These are phyloP conservation scores for Termitomyces heimii DNA, from an alignment of 768 basidiomycete species.

Conservation along the genomic window DNA sequence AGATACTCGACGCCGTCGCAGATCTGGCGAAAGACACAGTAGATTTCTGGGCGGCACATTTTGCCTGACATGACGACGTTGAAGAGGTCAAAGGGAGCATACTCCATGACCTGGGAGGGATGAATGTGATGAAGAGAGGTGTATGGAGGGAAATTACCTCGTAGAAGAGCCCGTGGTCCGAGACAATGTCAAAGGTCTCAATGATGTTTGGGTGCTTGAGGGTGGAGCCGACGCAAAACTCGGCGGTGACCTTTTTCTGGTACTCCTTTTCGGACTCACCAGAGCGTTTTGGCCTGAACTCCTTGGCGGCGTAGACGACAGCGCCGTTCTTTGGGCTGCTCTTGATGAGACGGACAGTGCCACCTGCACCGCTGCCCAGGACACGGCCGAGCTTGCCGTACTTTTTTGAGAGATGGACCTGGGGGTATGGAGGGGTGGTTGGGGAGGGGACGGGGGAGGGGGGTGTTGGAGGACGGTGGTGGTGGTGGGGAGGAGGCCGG, in stretches of 20 bases:
- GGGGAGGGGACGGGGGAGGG: conserved; percentile 17
- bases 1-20: conserved; percentile 97
- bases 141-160: conserved; percentile 47
- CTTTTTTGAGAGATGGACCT: conserved; percentile 94
- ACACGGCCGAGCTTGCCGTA: conserved; percentile 99
- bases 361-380: conserved; percentile 95
- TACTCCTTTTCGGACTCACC: conserved; percentile 96
- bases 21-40: conserved; percentile 98
- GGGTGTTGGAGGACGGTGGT: conserved; percentile 19
- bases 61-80: conserved; percentile 99
- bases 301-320: conserved; percentile 91
- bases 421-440: conserved; percentile 29
- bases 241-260: conserved; percentile 98
- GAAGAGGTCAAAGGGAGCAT: conserved; percentile 97
- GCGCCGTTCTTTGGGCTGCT: conserved; percentile 76
- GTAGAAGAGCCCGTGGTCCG: conserved; percentile 96
- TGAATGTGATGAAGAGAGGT: conserved; percentile 4
- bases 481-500: conserved; percentile 17
- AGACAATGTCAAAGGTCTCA: conserved; percentile 96
- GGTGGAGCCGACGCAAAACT: conserved; percentile 95
- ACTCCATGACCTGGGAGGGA: conserved; percentile 88
- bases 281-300: conserved; percentile 84
- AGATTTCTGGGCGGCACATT: conserved; percentile 97
- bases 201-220: conserved; percentile 96
- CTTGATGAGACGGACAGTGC: conserved; percentile 95